phyloP scores from a whole-genome alignment of 2,329 filamentous ascomycete species.

The Pyricularia pennisetigena region DNA sequence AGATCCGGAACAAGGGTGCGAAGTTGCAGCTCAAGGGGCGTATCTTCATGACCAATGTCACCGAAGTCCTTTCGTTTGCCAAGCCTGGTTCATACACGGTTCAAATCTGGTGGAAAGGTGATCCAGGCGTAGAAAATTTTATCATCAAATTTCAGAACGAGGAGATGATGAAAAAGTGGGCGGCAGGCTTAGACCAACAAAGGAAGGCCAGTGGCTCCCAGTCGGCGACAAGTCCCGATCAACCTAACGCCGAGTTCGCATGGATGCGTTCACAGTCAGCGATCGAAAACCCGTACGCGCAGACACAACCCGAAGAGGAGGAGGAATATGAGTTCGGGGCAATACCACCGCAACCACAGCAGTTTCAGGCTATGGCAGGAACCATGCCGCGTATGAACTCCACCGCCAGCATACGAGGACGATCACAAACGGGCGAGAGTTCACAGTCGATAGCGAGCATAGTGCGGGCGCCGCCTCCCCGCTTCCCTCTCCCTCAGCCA shows the following conservation, averaged over 20 bases:
- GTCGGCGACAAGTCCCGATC: constrained; percentile 34
- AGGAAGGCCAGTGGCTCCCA: constrained; percentile 43
- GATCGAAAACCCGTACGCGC: constrained; percentile 74
- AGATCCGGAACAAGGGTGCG: constrained; percentile 53
- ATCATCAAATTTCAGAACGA: constrained; percentile 89
- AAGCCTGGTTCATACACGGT: constrained; percentile 90
- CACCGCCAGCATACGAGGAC: constrained; percentile 62
- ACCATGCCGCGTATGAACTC: constrained; percentile 58
- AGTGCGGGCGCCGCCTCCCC: constrained; percentile 47
- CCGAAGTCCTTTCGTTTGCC: constrained; percentile 77
- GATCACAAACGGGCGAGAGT: constrained; percentile 68
- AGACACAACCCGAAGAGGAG: constrained; percentile 42
- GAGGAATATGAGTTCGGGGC: constrained; percentile 45
- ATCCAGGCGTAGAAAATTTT: constrained; percentile 92
- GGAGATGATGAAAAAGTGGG: constrained; percentile 90
- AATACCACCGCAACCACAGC: constrained; percentile 18
- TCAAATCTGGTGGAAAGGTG: constrained; percentile 98
- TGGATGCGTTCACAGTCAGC: constrained; percentile 64
- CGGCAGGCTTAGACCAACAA: constrained; percentile 66
- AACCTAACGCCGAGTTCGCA: constrained; percentile 61
- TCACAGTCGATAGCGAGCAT: constrained; percentile 46
- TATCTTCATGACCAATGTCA: constrained; percentile 99
- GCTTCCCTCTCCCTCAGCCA: constrained; percentile 58
- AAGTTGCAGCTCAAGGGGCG: constrained; percentile 92
- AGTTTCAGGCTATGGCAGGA: constrained; percentile 24